Percentiles rank a stretch among this genome's conserved stretches.
Conservation (phyloP, 257 asterid genomes). For the Ajuga chamaepitys region DNA sequence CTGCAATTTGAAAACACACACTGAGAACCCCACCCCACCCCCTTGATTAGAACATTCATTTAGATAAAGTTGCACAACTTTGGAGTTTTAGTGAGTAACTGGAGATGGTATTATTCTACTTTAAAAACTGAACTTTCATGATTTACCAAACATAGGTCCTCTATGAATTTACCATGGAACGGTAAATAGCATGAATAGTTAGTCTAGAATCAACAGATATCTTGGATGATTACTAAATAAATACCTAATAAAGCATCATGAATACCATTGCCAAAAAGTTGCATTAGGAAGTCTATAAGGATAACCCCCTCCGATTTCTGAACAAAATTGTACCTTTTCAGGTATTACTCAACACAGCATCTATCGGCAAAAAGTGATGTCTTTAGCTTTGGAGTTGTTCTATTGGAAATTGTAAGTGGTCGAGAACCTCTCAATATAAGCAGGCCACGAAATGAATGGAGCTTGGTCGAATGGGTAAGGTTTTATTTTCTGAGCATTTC, state of each 20-base stretch:
- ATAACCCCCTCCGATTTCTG: slow-evolving; percentile 4
- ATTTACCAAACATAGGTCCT: neutral
- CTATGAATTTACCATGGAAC: too few relatives aligned
- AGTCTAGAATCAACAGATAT: neutral
- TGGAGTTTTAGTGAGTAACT: neutral
- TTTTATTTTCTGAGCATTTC: slow-evolving; percentile 9
- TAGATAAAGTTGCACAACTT: neutral
- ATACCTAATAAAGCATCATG: neutral
- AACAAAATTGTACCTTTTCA: slow-evolving; percentile 16
- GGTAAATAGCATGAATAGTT: neutral
- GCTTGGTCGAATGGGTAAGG: slow-evolving; percentile 81
- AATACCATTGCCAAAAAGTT: neutral
- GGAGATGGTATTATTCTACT: neutral
- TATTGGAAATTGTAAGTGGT: slow-evolving; percentile 68
- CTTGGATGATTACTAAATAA: neutral
- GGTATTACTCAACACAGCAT: slow-evolving; percentile 79
- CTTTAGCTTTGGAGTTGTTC: slow-evolving; percentile 67
- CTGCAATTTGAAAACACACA: neutral
- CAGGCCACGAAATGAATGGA: slow-evolving; percentile 81
- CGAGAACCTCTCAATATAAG: slow-evolving; percentile 78
- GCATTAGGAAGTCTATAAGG: too few relatives aligned
- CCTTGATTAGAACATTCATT: slow-evolving; percentile 9
- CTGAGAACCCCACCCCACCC: neutral
- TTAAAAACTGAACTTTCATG: neutral
- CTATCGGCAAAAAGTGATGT: slow-evolving; percentile 83